Percentiles rank a stretch among this genome's conserved stretches.
phyloP scores from a whole-genome alignment of 2,329 filamentous ascomycete species.

The Ophioceras dolichostomum region DNA sequence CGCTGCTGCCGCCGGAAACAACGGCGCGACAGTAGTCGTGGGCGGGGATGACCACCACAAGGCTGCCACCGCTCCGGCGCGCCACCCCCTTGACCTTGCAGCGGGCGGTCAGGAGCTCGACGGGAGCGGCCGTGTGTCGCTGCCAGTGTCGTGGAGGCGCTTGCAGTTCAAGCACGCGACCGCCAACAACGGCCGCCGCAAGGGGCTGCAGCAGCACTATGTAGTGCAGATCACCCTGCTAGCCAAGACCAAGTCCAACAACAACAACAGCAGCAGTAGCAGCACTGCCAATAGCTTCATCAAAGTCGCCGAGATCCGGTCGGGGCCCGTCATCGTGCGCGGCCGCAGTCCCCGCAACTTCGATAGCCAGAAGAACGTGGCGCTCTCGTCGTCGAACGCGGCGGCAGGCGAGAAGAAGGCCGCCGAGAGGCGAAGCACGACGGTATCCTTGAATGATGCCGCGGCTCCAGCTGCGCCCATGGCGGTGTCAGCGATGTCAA shows the following conservation, averaged over 20 bases:
- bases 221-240: conserved; percentile 75
- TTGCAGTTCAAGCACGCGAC: conserved; percentile 94
- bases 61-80: conserved; percentile 36
- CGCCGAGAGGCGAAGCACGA: conserved; percentile 32
- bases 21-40: no score
- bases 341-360: conserved; percentile 91
- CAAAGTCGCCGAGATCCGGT: conserved; percentile 73
- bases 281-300: conserved; percentile 44
- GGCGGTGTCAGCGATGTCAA: conserved; percentile 19
- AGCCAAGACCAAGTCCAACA: conserved; percentile 24
- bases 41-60: conserved; percentile 21
- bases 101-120: conserved; percentile 57
- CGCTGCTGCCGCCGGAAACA: no score
- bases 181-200: conserved; percentile 87
- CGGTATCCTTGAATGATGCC: conserved; percentile 22
- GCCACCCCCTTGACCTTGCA: conserved; percentile 39
- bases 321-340: conserved; percentile 88
- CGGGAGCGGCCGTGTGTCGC: conserved; percentile 56
- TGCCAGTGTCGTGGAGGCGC: conserved; percentile 86
- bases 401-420: conserved; percentile 32
- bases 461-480: conserved; percentile 12
- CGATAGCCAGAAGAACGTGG: conserved; percentile 77
- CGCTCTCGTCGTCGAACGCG: no score
- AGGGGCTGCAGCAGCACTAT: conserved; percentile 92
- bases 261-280: neutral